phyloP scores from a whole-genome alignment of 2,329 filamentous ascomycete genomes.

The Verruconis gallopava region DNA sequence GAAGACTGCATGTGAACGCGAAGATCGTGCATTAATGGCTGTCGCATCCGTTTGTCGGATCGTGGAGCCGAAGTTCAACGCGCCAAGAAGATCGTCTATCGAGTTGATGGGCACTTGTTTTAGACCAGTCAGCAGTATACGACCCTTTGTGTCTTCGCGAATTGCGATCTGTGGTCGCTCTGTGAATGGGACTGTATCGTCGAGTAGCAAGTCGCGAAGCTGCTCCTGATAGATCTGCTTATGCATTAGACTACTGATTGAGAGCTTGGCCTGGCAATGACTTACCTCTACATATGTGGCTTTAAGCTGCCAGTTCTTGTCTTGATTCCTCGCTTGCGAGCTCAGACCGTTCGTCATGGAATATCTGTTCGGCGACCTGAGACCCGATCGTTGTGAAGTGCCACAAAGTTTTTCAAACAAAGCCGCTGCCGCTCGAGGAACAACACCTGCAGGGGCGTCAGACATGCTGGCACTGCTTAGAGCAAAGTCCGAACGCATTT shows the following conservation, averaged over 20 bases:
- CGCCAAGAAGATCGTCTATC: conserved; percentile 78
- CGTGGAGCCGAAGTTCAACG: conserved; percentile 80
- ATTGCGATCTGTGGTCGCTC: conserved; percentile 79
- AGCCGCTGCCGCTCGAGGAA: conserved; percentile 74
- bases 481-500: not conserved
- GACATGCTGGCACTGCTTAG: not conserved
- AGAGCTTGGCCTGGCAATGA: not conserved
- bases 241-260: conserved; percentile 12
- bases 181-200: conserved; percentile 53
- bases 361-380: conserved; percentile 69
- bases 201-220: conserved; percentile 74
- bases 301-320: conserved; percentile 81
- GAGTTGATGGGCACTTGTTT: conserved; percentile 82
- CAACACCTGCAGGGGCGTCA: conserved; percentile 53
- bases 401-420: conserved; percentile 82
- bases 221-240: conserved; percentile 91
- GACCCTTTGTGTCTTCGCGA: conserved; percentile 84
- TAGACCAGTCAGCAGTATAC: conserved; percentile 84
- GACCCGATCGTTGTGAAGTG: conserved; percentile 55
- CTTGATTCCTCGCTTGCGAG: conserved; percentile 19
- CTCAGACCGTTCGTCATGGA: conserved; percentile 41
- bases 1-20: conserved; percentile 93
- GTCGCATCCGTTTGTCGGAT: conserved; percentile 96
- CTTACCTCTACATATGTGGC: conserved; percentile 72
- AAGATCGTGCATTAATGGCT: conserved; percentile 94